Conservation (phyloP, 1,139 yeast genomes). For the Yamadazyma aaseri region DNA sequence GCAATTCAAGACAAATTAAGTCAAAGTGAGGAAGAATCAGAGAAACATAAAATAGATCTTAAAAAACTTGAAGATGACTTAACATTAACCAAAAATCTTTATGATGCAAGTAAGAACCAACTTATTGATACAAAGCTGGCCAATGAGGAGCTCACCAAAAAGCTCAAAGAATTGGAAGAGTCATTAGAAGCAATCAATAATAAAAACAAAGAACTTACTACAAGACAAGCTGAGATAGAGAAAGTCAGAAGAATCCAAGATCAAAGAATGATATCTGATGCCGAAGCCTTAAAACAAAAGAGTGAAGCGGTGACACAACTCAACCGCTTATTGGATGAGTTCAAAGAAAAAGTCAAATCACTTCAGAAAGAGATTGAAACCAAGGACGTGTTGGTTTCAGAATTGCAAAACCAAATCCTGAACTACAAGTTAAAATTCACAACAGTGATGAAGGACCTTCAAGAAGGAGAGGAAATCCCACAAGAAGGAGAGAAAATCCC, state of each 20-base stretch:
- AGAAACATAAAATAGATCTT: slow-evolving; percentile 4
- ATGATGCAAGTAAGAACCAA: slow-evolving; percentile 4
- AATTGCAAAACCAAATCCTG: neutral
- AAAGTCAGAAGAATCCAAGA: slow-evolving; percentile 12
- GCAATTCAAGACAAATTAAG: slow-evolving; percentile 2
- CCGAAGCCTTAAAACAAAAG: slow-evolving; percentile 1
- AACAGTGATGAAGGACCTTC: slow-evolving; percentile 1
- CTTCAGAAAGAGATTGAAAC: neutral
- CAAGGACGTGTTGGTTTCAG: neutral
- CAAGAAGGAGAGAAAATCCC: slow-evolving; percentile 1
- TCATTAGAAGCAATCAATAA: neutral
- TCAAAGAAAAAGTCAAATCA: neutral
- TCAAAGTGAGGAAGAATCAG: neutral
- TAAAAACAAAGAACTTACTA: slow-evolving; percentile 1
- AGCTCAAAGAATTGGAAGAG: neutral
- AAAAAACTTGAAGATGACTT: slow-evolving; percentile 8
- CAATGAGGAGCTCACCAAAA: neutral
- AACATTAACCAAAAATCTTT: slow-evolving; percentile 5
- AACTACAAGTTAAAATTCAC: slow-evolving; percentile 2
- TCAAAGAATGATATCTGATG: slow-evolving; percentile 7
- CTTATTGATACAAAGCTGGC: slow-evolving; percentile 1
- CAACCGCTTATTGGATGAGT: slow-evolving; percentile 29
- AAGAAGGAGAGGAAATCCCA: slow-evolving; percentile 3
- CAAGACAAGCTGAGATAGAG: slow-evolving; percentile 2
- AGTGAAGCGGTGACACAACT: slow-evolving; percentile 64